Base-by-base conservation (phyloP, 805 yeast species). In the Saccharomycopsis guyanensis region DNA sequence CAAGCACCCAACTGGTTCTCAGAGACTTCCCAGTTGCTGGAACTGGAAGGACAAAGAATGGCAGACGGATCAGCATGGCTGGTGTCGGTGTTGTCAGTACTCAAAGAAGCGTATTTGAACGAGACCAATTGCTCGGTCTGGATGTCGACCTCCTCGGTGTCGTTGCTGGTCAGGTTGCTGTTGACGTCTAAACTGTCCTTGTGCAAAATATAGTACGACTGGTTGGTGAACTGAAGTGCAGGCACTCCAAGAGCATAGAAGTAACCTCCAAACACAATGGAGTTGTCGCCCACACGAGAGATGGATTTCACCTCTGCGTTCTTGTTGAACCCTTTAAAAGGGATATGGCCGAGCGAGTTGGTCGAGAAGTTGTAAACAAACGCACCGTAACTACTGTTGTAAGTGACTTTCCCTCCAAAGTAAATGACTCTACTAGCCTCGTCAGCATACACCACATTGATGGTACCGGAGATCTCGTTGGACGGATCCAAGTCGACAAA, bases 371-470 rank as follows among this genome's bases (percentile, higher is more conserved):
- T 72, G 71, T 86, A 91, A 3, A 78, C 63, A 7, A 84, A 80
- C 0, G 76, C 83, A 42, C 87, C 82, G 53, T 69, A 57, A 5
- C 79, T 68, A 39, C 65, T 60, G 46, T 75, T 68, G 59, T 69
- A 79, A 4, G 69, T 59, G 54, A 91, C 76, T 49, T 75, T 71
- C 18, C 98, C 98, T 7, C 97, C 98, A 41, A 86, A 72, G 57
- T 85, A 87, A 0, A 86, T 71, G 19, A 75, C 46, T 19, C 72
- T 63, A 29, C 64, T 60, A 38, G 67, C 70, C 1, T 53, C 40
- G 62, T 80, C 80, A 45, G 78, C 74, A 35, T 66, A 65, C 0
- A 75, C 70, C 0, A 79, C 56, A 3, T 60, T 55, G 2, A 82
- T 69, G 1, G 59, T 47, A 4, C 78, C 80, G 2, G 41, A 22